Percentiles rank a stretch among this genome's conserved stretches.
These are phyloP conservation scores for Ceratobasidium sp. DNA, from an alignment of 1,284 basidiomycete genomes.

Conservation along the genomic window DNA sequence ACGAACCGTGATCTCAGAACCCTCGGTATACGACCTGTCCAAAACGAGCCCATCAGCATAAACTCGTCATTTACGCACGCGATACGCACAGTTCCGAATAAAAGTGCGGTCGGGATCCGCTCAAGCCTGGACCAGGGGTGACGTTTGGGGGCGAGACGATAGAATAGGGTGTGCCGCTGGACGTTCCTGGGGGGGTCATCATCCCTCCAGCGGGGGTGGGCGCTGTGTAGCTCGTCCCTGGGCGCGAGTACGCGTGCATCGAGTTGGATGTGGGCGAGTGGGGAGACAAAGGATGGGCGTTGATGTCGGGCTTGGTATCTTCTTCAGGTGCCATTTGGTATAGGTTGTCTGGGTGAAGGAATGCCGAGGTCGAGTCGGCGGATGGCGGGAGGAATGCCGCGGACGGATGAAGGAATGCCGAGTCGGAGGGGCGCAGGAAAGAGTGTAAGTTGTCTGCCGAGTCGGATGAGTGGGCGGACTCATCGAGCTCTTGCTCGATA, in stretches of 20 bases:
- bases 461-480: conserved; percentile 24
- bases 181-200: too few relatives aligned
- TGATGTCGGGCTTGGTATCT: conserved; percentile 33
- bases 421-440: conserved; percentile 31
- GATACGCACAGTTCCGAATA: conserved; percentile 1
- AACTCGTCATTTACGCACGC: conserved; percentile 1
- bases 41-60: not conserved
- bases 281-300: not conserved
- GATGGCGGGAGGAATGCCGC: conserved; percentile 28
- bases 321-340: not conserved
- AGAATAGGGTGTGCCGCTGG: too few relatives aligned
- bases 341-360: conserved; percentile 15
- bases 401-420: conserved; percentile 29
- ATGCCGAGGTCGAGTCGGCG: conserved; percentile 26
- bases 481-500: conserved; percentile 33
- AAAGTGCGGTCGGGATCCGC: too few relatives aligned
- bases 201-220: too few relatives aligned
- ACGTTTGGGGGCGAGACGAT: too few relatives aligned
- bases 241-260: too few relatives aligned
- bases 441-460: conserved; percentile 8
- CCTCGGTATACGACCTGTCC: conserved; percentile 32
- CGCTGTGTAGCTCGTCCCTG: too few relatives aligned
- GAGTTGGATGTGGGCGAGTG: too few relatives aligned
- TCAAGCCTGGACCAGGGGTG: too few relatives aligned
- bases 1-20: conserved; percentile 37